phyloP scores from a whole-genome alignment of 257 asterid species.

The Oldenlandia corymbosa region DNA sequence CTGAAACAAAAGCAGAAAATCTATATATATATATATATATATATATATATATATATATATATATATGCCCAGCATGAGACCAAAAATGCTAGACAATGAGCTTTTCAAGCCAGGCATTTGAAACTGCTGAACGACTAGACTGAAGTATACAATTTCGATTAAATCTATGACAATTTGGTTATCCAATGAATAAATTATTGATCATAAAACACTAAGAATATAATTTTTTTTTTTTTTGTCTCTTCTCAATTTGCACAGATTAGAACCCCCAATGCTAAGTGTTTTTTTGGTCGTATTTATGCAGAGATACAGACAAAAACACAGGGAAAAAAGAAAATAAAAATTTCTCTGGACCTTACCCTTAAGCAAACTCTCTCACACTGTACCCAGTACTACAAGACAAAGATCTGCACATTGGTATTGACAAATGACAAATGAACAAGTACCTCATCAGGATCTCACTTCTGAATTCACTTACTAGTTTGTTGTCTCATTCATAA shows the following conservation, averaged over 20 bases:
- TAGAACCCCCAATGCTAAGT: conserved; percentile 12
- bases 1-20: too few relatives aligned
- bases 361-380: conserved; percentile 19
- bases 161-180: conserved; percentile 9
- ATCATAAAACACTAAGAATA: conserved; percentile 1
- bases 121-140: conserved; percentile 2
- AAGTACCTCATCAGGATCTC: conserved; percentile 69
- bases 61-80: too few relatives aligned
- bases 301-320: conserved; percentile 35
- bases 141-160: background rate
- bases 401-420: conserved; percentile 27
- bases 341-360: conserved; percentile 26
- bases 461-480: conserved; percentile 32
- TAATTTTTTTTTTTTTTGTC: background rate
- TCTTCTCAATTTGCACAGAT: conserved; percentile 1
- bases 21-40: too few relatives aligned
- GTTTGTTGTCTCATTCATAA: conserved; percentile 61
- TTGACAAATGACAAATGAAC: conserved; percentile 18
- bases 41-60: too few relatives aligned
- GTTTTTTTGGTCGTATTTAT: conserved; percentile 9
- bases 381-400: conserved; percentile 8
- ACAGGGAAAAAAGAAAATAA: conserved; percentile 18
- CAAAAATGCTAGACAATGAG: too few relatives aligned
- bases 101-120: background rate
- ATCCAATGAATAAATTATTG: conserved; percentile 12